A percentile compares a stretch with the other conserved stretches of the same genome.
Evolutionary conservation across 768 basidiomycete species (phyloP).

Genomic region (Auricularia sp.): DNA sequence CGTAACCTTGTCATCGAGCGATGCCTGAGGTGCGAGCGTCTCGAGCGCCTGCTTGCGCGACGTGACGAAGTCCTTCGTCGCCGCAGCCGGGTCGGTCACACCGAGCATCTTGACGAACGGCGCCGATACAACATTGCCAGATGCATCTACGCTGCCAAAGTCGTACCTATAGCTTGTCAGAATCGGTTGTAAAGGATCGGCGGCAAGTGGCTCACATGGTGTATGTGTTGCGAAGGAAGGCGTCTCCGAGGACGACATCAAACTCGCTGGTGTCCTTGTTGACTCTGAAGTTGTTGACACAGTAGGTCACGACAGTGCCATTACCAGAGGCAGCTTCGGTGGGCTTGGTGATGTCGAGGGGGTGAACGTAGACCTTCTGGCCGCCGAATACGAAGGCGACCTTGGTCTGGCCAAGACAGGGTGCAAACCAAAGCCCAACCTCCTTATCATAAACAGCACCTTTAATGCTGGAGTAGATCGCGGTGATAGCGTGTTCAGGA

Average conservation of each 20-base stretch:
- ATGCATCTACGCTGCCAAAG: background rate
- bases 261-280: constrained; percentile 1
- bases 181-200: background rate
- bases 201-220: background rate
- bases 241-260: background rate
- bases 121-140: background rate
- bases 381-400: background rate
- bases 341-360: background rate
- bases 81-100: background rate
- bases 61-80: background rate
- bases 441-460: background rate
- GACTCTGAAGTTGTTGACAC: background rate
- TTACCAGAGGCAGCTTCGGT: background rate
- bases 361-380: background rate
- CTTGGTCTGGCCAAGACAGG: background rate
- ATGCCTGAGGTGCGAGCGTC: background rate
- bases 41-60: background rate
- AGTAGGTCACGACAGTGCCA: background rate
- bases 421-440: background rate
- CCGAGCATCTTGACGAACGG: background rate
- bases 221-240: background rate
- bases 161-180: background rate
- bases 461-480: background rate
- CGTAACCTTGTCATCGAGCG: background rate
- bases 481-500: background rate